Evolutionary conservation across 257 asterid genomes (phyloP).

Genomic region (Mentha longifolia): DNA sequence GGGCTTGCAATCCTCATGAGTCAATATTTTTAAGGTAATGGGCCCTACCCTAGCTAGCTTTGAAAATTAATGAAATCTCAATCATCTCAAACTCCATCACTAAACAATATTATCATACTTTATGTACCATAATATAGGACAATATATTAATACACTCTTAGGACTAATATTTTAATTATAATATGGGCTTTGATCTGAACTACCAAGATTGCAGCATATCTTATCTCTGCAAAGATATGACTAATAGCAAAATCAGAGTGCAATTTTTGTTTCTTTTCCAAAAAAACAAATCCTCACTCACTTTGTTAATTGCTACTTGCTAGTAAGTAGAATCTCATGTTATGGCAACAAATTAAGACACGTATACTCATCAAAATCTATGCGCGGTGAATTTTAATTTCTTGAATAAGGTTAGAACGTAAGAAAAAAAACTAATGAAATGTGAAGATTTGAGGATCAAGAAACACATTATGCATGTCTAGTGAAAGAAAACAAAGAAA

Average conservation of each 20-base stretch:
- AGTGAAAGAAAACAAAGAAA: too few relatives aligned
- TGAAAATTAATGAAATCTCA: slow-evolving; percentile 26
- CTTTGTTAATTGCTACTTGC: not conserved
- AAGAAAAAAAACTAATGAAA: not conserved
- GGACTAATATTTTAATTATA: too few relatives aligned
- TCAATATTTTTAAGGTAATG: slow-evolving; percentile 20
- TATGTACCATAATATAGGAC: not conserved
- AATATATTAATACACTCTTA: too few relatives aligned
- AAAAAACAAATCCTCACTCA: not conserved
- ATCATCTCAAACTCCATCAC: not conserved
- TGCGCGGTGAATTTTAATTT: not conserved
- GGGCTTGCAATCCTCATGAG: slow-evolving; percentile 27
- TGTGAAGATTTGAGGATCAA: slow-evolving; percentile 16
- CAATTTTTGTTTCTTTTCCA: too few relatives aligned
- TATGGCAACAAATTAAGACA: not conserved
- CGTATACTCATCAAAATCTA: not conserved
- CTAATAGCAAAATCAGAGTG: too few relatives aligned
- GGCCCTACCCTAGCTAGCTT: slow-evolving; percentile 36
- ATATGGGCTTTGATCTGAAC: too few relatives aligned
- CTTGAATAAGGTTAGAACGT: not conserved
- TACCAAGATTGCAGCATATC: too few relatives aligned
- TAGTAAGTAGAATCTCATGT: slow-evolving; percentile 10
- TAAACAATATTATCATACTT: not conserved
- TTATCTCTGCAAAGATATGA: too few relatives aligned
- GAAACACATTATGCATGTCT: slow-evolving; percentile 26